Conservation (phyloP, 192 early-diverging fungal species). For the Spizellomyces punctatus region DNA sequence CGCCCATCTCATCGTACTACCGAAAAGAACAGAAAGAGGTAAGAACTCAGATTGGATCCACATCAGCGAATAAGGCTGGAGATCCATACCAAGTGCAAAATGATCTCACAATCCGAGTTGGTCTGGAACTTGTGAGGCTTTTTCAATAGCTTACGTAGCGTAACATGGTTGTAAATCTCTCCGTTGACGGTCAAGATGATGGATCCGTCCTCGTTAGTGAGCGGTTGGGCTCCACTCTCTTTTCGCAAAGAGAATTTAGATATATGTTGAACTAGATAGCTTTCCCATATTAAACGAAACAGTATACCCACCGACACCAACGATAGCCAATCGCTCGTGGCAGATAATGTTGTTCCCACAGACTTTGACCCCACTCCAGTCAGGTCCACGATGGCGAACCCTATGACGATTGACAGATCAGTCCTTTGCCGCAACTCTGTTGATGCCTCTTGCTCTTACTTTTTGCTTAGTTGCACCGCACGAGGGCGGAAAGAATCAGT, state of each 20-base stretch:
- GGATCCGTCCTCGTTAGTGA: constrained; percentile 88
- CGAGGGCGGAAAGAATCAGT: constrained; percentile 75
- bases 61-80: neutral
- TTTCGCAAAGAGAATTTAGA: neutral
- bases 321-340: constrained; percentile 98
- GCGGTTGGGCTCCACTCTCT: constrained; percentile 95
- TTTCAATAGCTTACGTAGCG: constrained; percentile 76
- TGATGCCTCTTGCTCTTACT: constrained; percentile 50
- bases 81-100: constrained; percentile 81
- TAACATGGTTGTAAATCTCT: constrained; percentile 98
- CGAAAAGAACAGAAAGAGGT: neutral
- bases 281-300: neutral
- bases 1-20: constrained; percentile 84
- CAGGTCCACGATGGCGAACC: constrained; percentile 97
- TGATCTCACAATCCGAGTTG: constrained; percentile 97
- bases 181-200: constrained; percentile 94
- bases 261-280: neutral
- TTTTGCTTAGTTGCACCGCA: constrained; percentile 84
- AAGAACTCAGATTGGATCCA: neutral
- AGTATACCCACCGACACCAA: constrained; percentile 84
- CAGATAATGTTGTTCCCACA: constrained; percentile 85
- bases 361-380: constrained; percentile 91
- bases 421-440: neutral
- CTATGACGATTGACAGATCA: constrained; percentile 41
- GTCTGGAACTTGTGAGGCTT: constrained; percentile 82